A percentile compares a stretch with the other conserved stretches of the same genome.
Evolutionary conservation across 1,139 yeast species (phyloP).

Genomic region (Nakaseomyces bracarensis): DNA sequence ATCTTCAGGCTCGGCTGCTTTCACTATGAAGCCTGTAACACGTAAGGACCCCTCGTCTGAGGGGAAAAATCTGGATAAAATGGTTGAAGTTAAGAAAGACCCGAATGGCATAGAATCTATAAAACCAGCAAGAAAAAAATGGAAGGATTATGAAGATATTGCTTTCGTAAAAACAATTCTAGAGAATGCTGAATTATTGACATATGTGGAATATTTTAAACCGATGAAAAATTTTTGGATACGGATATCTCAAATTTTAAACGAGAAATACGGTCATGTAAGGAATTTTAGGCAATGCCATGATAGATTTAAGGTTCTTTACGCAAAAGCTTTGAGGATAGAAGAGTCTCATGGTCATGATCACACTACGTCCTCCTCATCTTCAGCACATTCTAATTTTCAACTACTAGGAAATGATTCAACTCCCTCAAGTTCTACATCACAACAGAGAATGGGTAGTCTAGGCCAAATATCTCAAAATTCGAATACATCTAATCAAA

Average conservation of each 20-base stretch:
- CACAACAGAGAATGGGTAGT: background rate
- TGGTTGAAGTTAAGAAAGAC: background rate
- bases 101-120: background rate
- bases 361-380: background rate
- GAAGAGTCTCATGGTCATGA: constrained; percentile 4
- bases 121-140: constrained; percentile 18
- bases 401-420: background rate
- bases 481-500: constrained; percentile 2
- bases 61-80: background rate
- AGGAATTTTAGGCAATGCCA: constrained; percentile 25
- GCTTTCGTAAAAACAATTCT: constrained; percentile 18
- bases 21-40: background rate
- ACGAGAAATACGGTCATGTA: constrained; percentile 13
- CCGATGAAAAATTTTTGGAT: constrained; percentile 27
- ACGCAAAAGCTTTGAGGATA: constrained; percentile 15
- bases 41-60: background rate
- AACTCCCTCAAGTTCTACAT: constrained; percentile 3
- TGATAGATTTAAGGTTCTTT: constrained; percentile 23
- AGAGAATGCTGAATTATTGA: constrained; percentile 17
- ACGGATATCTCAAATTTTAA: constrained; percentile 15
- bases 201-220: constrained; percentile 22
- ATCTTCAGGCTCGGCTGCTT: background rate
- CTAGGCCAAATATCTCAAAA: constrained; percentile 5
- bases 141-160: constrained; percentile 21
- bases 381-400: background rate